These are phyloP conservation scores for Pythium oligandrum DNA, from an alignment of 352 stramenopile genomes.

Conservation along the genomic window DNA sequence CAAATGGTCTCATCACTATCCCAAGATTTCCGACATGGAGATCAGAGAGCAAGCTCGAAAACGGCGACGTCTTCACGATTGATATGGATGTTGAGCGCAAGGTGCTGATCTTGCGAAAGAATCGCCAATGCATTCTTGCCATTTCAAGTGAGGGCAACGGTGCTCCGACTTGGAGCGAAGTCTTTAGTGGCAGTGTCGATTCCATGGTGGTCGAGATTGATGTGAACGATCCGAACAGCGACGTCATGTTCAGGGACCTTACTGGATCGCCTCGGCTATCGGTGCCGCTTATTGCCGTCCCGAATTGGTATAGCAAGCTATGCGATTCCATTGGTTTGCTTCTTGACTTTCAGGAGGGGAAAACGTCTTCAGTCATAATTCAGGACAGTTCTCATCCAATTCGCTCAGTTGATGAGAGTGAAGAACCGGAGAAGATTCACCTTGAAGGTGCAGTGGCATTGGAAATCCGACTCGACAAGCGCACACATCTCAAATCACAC, in stretches of 20 bases:
- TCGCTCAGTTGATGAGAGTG: background rate
- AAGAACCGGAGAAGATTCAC: conserved; percentile 18
- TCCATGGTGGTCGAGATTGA: too few relatives aligned
- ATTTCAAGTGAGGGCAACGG: too few relatives aligned
- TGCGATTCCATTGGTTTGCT: conserved; percentile 50
- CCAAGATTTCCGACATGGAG: background rate
- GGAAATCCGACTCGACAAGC: conserved; percentile 66
- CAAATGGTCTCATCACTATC: too few relatives aligned
- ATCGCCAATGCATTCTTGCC: background rate
- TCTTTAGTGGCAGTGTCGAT: too few relatives aligned
- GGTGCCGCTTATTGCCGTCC: background rate
- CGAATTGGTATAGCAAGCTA: conserved; percentile 60
- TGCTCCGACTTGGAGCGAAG: too few relatives aligned
- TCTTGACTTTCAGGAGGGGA: conserved; percentile 45
- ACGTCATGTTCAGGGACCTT: too few relatives aligned
- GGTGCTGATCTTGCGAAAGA: background rate
- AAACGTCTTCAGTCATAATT: conserved; percentile 25
- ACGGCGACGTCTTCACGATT: conserved; percentile 37
- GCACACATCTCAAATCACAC: conserved; percentile 32
- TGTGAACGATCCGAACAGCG: too few relatives aligned
- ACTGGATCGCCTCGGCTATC: too few relatives aligned
- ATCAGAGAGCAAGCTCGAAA: conserved; percentile 19
- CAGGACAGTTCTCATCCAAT: conserved; percentile 56
- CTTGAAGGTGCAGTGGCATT: conserved; percentile 52
- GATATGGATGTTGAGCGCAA: conserved; percentile 12